Percentiles rank a stretch among this genome's conserved stretches.
These are phyloP conservation scores for Huntiella omanensis DNA, from an alignment of 2,329 filamentous ascomycete genomes.

Conservation along the genomic window DNA sequence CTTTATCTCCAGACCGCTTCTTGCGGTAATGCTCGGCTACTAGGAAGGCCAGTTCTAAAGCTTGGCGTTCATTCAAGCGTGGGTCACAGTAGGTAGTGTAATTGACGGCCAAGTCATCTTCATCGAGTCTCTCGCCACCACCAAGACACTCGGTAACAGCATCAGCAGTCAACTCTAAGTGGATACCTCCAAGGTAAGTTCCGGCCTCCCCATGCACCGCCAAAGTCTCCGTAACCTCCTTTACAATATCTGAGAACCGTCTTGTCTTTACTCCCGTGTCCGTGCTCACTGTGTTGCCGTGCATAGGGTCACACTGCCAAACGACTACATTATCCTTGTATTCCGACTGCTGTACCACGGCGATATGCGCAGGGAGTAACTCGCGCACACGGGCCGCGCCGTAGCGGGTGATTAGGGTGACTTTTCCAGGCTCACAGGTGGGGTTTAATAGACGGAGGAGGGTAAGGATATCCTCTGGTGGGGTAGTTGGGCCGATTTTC, in stretches of 20 bases:
- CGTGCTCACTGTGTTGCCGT: conserved; percentile 59
- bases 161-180: conserved; percentile 88
- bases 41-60: conserved; percentile 81
- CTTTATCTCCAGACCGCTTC: conserved; percentile 13
- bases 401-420: conserved; percentile 92
- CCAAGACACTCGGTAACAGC: conserved; percentile 92
- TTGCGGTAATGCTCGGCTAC: conserved; percentile 60
- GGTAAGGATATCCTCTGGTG: conserved; percentile 51
- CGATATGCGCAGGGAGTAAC: conserved; percentile 70
- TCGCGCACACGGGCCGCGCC: conserved; percentile 58
- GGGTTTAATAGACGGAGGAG: conserved; percentile 81
- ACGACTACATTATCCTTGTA: conserved; percentile 45
- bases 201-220: conserved; percentile 66
- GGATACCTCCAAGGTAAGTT: conserved; percentile 81
- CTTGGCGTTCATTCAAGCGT: conserved; percentile 90
- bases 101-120: conserved; percentile 74
- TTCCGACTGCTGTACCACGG: conserved; percentile 66
- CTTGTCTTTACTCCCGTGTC: conserved; percentile 74
- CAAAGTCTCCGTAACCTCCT: conserved; percentile 67
- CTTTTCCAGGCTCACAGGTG: conserved; percentile 62
- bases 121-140: conserved; percentile 68
- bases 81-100: conserved; percentile 97
- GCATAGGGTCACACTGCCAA: conserved; percentile 99
- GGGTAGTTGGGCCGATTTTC: conserved; percentile 83
- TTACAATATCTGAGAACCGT: conserved; percentile 75